Percentiles rank a stretch among this genome's conserved stretches.
Evolutionary conservation across 2,329 filamentous ascomycete genomes (phyloP).

Genomic region (Fusarium sp.): DNA sequence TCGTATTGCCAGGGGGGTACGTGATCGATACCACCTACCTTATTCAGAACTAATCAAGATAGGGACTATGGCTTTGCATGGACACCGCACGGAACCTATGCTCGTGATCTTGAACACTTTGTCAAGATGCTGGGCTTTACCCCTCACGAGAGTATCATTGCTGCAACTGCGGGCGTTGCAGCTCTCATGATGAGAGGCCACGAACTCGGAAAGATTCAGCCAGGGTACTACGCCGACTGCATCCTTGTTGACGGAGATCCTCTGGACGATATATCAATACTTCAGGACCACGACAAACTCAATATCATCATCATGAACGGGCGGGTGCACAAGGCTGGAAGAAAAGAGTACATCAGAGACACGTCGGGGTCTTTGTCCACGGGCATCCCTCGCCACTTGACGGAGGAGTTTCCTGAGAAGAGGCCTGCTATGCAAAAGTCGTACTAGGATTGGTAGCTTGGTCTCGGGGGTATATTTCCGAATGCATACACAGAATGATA

Average conservation of each 20-base stretch:
- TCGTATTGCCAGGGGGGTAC: conserved; percentile 24
- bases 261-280: not conserved
- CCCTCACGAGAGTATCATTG: not conserved
- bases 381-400: not conserved
- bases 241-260: not conserved
- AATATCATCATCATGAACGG: not conserved
- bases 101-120: conserved; percentile 31
- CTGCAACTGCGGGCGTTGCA: not conserved
- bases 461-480: not conserved
- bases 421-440: not conserved
- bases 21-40: not conserved
- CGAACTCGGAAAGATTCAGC: not conserved
- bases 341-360: not conserved
- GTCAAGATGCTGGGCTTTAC: conserved; percentile 23
- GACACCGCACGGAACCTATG: conserved; percentile 23
- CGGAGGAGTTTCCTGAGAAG: not conserved
- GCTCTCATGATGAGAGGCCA: not conserved
- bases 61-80: conserved; percentile 23
- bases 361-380: not conserved
- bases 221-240: not conserved
- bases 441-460: not conserved
- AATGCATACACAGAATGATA: not conserved
- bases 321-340: not conserved
- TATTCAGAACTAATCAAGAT: not conserved
- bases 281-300: not conserved